phyloP scores from a whole-genome alignment of 257 asterid species.

The Phtheirospermum japonicum region DNA sequence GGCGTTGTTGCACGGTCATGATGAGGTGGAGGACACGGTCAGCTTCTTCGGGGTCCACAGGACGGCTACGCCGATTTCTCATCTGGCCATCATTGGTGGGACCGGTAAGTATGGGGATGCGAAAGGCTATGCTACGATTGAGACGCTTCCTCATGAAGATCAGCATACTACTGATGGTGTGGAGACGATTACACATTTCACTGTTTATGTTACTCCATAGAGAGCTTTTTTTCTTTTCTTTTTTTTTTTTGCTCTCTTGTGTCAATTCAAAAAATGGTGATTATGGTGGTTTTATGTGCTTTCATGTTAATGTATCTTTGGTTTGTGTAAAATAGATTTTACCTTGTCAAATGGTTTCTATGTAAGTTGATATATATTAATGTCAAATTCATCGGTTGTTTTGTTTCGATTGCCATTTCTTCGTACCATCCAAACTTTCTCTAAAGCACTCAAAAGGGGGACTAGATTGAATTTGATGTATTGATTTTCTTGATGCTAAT shows the following conservation, averaged over 20 bases:
- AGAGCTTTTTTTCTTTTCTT: not conserved
- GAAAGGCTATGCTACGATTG: constrained; percentile 73
- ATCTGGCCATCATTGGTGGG: constrained; percentile 76
- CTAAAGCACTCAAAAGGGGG: too few species aligned
- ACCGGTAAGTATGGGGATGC: constrained; percentile 77
- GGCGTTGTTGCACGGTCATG: constrained; percentile 60
- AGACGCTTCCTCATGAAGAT: constrained; percentile 68
- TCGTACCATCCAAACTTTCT: too few species aligned
- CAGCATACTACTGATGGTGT: constrained; percentile 82
- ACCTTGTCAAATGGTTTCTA: too few species aligned
- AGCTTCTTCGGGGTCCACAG: constrained; percentile 89
- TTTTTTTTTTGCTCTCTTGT: too few species aligned
- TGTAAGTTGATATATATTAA: too few species aligned
- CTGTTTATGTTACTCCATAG: constrained; percentile 61
- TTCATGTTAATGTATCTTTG: constrained; percentile 3
- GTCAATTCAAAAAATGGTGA: too few species aligned
- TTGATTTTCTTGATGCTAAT: too few species aligned
- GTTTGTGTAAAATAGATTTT: not conserved
- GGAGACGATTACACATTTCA: constrained; percentile 82
- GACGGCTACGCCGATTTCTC: constrained; percentile 78
- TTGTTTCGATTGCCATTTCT: too few species aligned
- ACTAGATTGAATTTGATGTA: too few species aligned
- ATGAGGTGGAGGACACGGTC: constrained; percentile 52
- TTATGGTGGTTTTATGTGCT: not conserved
- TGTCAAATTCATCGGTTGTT: too few species aligned